Base-by-base conservation (phyloP, 192 early-diverging fungal genomes). In the Coemansia sp. region DNA sequence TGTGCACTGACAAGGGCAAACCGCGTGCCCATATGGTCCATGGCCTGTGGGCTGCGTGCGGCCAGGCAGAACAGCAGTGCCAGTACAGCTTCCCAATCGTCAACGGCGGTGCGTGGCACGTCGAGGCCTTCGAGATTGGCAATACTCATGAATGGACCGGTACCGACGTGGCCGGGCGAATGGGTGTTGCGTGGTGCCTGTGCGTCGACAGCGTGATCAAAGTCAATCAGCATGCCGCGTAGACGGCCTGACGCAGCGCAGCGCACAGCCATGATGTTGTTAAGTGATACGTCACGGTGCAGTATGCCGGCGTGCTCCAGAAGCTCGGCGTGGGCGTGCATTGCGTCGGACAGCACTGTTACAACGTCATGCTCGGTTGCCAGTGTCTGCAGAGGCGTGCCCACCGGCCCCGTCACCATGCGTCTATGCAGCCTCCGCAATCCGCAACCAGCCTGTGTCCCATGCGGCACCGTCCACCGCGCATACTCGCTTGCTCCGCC, bases 131-230 rank as follows among this genome's bases (percentile, higher is more conserved):
- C 72, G 35, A 68, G 43, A 18, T 75, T 75, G 25, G 58, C 46
- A 20, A 64, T 75, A 56, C 64, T 67, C 72, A 75, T 75, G 27
- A 67, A 75, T 24, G 72, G 72, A 1, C 51, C 55, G 0, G 72
- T 75, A 22, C 72, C 72, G 1, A 68, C 57, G 29, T 60, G 55
- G n/a, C 64, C 64, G 4, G 71, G 63, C 1, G 18, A 26, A 13
- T 9, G n/a, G 10, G 10, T 22, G 55, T 67, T 74, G 51, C 60
- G 48, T 24, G 33, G 37, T 1, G 54, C 55, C 9, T 19, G 17
- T 2, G 27, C 32, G 18, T 55, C 57, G 17, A 59, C 43, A 13
- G 59, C 59, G 35, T 74, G 58, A 46, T 75, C 72, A 48, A 62
- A 75, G 50, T 75, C 72, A 1, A 75, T 67, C 23, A 75, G 43